Conservation (phyloP, 192 early-diverging fungal species). For the Backusella morwellensis region DNA sequence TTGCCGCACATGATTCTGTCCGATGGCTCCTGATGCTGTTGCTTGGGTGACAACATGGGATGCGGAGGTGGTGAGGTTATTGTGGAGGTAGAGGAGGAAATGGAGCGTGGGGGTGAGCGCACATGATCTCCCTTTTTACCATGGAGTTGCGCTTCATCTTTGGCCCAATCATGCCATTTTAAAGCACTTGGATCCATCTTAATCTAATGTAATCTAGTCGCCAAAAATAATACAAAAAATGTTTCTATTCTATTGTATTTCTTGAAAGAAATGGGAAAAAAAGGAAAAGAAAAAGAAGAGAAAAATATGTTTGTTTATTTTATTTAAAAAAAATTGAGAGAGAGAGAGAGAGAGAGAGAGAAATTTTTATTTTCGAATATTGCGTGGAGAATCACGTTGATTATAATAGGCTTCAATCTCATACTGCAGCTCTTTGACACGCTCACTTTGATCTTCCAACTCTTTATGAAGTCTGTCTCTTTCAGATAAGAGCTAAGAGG, state of each 20-base stretch:
- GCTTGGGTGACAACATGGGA: background rate
- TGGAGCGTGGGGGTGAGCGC: background rate
- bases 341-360: too few species aligned
- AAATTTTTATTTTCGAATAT: constrained; percentile 18
- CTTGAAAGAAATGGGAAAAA: background rate
- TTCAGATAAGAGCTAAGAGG: constrained; percentile 79
- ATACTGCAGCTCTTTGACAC: constrained; percentile 89
- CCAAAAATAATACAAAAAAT: too few species aligned
- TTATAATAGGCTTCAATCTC: constrained; percentile 58
- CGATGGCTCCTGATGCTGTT: background rate
- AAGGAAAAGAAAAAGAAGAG: background rate
- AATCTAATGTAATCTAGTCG: too few species aligned
- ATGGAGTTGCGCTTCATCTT: background rate
- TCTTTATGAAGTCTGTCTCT: constrained; percentile 98
- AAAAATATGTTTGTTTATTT: background rate
- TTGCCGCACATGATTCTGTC: background rate
- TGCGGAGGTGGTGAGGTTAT: background rate
- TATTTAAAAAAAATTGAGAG: background rate
- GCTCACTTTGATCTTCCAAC: constrained; percentile 88
- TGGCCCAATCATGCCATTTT: background rate
- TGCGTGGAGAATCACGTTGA: constrained; percentile 35
- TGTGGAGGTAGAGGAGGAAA: background rate
- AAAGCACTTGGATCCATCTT: background rate
- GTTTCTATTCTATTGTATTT: too few species aligned
- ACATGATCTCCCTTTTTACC: background rate